phyloP scores from a whole-genome alignment of 2,329 filamentous ascomycete genomes.

The Exophiala sideris region DNA sequence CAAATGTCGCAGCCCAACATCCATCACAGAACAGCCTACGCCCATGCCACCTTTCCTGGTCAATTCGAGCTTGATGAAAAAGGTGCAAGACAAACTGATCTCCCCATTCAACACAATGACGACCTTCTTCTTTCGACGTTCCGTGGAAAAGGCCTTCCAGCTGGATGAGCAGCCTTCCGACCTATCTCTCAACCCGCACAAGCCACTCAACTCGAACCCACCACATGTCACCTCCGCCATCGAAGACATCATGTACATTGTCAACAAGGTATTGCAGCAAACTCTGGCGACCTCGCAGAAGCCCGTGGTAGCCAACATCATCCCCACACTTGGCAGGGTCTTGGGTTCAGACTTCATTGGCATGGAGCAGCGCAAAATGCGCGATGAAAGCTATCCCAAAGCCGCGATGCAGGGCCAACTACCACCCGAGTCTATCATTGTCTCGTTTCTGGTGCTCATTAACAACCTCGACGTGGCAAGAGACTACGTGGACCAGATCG shows the following conservation, averaged over 20 bases:
- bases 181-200: slow-evolving; percentile 71
- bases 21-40: slow-evolving; percentile 53
- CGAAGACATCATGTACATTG: slow-evolving; percentile 99
- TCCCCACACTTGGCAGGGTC: slow-evolving; percentile 75
- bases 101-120: slow-evolving; percentile 88
- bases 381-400: slow-evolving; percentile 88
- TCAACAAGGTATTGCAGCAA: slow-evolving; percentile 84
- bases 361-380: slow-evolving; percentile 97
- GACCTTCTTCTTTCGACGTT: slow-evolving; percentile 93
- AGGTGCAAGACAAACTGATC: slow-evolving; percentile 70
- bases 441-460: slow-evolving; percentile 86
- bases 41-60: slow-evolving; percentile 69
- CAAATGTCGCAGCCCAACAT: slow-evolving; percentile 65
- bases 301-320: slow-evolving; percentile 70
- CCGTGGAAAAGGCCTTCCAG: slow-evolving; percentile 96
- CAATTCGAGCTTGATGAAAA: slow-evolving; percentile 75
- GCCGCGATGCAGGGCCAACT: slow-evolving; percentile 72
- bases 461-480: slow-evolving; percentile 93
- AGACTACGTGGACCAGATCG: slow-evolving; percentile 85
- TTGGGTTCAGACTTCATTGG: slow-evolving; percentile 87
- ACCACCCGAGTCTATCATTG: slow-evolving; percentile 82
- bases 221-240: slow-evolving; percentile 94
- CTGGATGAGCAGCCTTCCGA: slow-evolving; percentile 83
- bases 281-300: slow-evolving; percentile 82
- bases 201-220: slow-evolving; percentile 68